Evolutionary conservation across 2,329 filamentous ascomycete genomes (phyloP).

Genomic region (Apiospora saccharicola): DNA sequence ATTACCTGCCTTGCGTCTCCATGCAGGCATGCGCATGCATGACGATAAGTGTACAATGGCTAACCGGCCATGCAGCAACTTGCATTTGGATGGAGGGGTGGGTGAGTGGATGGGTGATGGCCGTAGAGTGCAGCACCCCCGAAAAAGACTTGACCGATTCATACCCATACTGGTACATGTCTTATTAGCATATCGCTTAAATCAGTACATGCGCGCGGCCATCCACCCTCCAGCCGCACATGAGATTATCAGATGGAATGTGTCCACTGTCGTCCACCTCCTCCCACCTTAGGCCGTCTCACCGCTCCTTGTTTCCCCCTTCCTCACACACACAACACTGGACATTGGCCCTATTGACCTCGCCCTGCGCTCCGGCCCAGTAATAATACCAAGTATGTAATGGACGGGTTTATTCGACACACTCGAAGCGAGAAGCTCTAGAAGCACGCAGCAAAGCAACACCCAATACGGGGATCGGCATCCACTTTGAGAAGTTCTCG

Average conservation of each 20-base stretch:
- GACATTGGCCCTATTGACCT: conserved; percentile 8
- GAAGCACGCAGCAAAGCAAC: conserved; percentile 16
- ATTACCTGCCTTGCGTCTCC: conserved; percentile 27
- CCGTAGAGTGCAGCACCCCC: background rate
- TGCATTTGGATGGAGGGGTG: conserved; percentile 6
- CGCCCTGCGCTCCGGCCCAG: conserved; percentile 20
- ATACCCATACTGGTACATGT: conserved; percentile 20
- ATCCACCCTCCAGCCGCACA: conserved; percentile 30
- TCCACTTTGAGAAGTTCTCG: conserved; percentile 21
- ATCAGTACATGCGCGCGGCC: background rate
- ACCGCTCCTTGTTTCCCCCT: conserved; percentile 32
- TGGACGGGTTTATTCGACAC: background rate
- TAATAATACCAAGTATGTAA: background rate
- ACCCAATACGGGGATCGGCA: conserved; percentile 18
- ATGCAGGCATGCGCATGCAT: conserved; percentile 26
- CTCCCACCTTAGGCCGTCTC: conserved; percentile 30
- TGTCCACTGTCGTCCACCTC: conserved; percentile 29
- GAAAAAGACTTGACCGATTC: conserved; percentile 2
- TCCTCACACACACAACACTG: background rate
- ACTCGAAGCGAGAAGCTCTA: conserved; percentile 6
- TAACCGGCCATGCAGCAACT: conserved; percentile 16
- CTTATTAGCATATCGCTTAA: conserved; percentile 21
- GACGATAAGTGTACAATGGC: conserved; percentile 22
- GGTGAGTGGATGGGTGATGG: conserved; percentile 11
- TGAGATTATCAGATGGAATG: conserved; percentile 24